Conservation (phyloP, 176 grass and related monocot genomes). For the Saccharum officinarum region DNA sequence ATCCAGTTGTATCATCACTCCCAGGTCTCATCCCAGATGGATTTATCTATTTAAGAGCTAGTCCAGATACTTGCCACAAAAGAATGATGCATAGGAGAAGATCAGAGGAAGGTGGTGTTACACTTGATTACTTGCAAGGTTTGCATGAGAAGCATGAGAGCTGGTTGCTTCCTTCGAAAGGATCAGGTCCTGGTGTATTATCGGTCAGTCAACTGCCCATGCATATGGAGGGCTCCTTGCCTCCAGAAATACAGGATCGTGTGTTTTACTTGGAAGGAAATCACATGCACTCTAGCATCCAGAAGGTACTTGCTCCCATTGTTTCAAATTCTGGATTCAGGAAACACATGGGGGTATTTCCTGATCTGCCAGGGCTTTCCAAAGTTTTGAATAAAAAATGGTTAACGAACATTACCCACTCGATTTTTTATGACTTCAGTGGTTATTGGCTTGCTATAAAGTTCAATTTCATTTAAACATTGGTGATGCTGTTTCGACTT, state of each 20-base stretch:
- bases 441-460: background rate
- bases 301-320: constrained; percentile 57
- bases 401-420: background rate
- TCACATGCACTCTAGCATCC: constrained; percentile 92
- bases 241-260: constrained; percentile 74
- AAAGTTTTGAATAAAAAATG: background rate
- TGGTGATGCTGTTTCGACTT: background rate
- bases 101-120: constrained; percentile 88
- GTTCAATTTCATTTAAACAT: background rate
- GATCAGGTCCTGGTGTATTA: constrained; percentile 50
- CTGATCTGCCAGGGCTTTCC: background rate
- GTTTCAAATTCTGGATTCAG: background rate
- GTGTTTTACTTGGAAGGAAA: constrained; percentile 90
- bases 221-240: constrained; percentile 58
- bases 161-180: constrained; percentile 79
- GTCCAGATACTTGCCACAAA: constrained; percentile 87
- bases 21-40: constrained; percentile 93
- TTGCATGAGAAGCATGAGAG: constrained; percentile 98
- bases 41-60: constrained; percentile 96
- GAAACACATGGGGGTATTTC: background rate
- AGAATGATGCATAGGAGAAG: constrained; percentile 90
- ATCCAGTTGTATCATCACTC: constrained; percentile 85
- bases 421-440: background rate
- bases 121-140: constrained; percentile 79
- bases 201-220: constrained; percentile 72